Base-by-base conservation (phyloP, 2,329 filamentous ascomycete species). In the Phialophora expanda region DNA sequence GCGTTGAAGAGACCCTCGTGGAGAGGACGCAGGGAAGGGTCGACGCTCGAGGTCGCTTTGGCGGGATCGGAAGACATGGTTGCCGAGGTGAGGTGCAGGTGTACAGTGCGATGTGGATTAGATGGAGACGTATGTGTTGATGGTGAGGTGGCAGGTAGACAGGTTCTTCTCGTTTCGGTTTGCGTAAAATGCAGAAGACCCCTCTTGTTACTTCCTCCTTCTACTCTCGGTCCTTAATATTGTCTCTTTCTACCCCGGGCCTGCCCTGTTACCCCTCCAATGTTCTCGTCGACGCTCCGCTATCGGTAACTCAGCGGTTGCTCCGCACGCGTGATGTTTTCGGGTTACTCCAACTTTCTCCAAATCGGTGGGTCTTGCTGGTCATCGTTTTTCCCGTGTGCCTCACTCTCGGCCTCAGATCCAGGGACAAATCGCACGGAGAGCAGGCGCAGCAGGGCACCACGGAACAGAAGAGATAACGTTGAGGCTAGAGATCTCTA, bases 1-100 rank as follows among this genome's bases (percentile, higher is more conserved):
- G 85, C 82, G 14, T 87, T 83, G 77, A 87, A 89, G 57, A 89
- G 81, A 56, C 82, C 55, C 67, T 69, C 55, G 60, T 70, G 66
- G 32, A 66, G 46, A 1, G 67, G 67, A 22, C 59, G 62, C 28
- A 69, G 65, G 26, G 62, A 34, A 5, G 67, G 67, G 67, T 69
- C 67, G 46, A 53, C 51, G 44, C 65, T 65, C 30, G 65, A 67
- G 20, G 60, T 69, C 8, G 66, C 51, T 41, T 28, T 38, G 24
- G 46, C 9, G 46, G 28, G 57, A 46, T 60, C 26, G 28, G 58
- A 61, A 28, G 58, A 51, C 58, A 61, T 61, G 38, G 5, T 44
- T 34, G 32, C 32, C 9, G 32, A 12, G 11, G 32, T 34, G 32
- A 34, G 9, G 32, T 34, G 32, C 32, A 12, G 32, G 9, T 34